These are phyloP conservation scores for Lathyrus tuberosus DNA, from an alignment of 306 rosid species.

Conservation along the genomic window DNA sequence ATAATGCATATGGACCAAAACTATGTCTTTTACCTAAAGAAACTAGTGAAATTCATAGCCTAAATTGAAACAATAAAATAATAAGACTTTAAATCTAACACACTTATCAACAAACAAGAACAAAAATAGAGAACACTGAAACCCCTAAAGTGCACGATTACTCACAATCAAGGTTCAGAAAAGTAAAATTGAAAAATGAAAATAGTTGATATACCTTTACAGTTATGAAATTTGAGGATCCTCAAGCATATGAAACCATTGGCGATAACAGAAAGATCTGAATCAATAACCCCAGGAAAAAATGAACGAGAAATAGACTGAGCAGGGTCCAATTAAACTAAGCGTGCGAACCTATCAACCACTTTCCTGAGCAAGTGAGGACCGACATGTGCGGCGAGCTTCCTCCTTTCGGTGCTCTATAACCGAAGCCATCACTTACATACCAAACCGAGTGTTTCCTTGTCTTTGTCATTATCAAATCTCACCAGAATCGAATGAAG, in stretches of 20 bases:
- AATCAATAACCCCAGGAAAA: conserved; percentile 84
- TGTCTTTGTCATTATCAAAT: too few species aligned
- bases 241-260: conserved; percentile 67
- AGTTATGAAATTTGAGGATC: conserved; percentile 72
- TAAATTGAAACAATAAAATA: too few species aligned
- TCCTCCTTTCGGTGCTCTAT: conserved; percentile 92
- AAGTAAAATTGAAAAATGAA: not conserved
- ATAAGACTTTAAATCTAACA: too few species aligned
- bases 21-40: too few species aligned
- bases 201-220: conserved; percentile 58
- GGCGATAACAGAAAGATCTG: conserved; percentile 79
- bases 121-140: too few species aligned
- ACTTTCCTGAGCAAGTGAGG: conserved; percentile 78
- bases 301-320: conserved; percentile 93
- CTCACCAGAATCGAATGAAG: too few species aligned
- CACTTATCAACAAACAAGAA: not conserved
- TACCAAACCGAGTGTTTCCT: too few species aligned
- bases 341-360: conserved; percentile 78
- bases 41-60: too few species aligned
- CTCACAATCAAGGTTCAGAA: not conserved
- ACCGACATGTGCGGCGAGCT: conserved; percentile 82
- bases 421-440: too few species aligned
- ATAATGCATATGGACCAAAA: too few species aligned
- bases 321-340: conserved; percentile 74
- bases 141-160: not conserved